phyloP scores from a whole-genome alignment of 2,329 filamentous ascomycete genomes.

The Colletotrichum cordylinicola region DNA sequence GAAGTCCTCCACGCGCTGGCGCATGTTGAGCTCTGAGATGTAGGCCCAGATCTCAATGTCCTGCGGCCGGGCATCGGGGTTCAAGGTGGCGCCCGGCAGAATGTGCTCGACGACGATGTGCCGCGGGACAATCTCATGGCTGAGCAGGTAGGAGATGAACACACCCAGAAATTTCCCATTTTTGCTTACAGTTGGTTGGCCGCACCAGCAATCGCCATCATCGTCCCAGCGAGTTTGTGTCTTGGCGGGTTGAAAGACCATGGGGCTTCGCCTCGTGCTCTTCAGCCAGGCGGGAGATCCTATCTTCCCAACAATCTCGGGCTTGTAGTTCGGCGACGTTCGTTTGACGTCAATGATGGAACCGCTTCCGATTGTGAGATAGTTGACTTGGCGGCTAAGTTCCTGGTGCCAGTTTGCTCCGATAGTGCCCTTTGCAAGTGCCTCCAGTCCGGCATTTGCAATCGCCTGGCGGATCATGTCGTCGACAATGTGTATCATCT shows the following conservation, averaged over 20 bases:
- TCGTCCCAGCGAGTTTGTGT: constrained; percentile 78
- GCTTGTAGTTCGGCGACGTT: constrained; percentile 65
- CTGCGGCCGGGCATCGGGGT: constrained; percentile 67
- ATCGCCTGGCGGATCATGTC: constrained; percentile 48
- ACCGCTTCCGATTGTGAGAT: constrained; percentile 70
- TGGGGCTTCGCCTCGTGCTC: not conserved
- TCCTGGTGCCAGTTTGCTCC: constrained; percentile 46
- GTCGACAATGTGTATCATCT: constrained; percentile 48
- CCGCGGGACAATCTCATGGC: constrained; percentile 65
- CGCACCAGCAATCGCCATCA: constrained; percentile 88
- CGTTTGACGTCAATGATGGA: constrained; percentile 65
- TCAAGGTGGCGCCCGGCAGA: constrained; percentile 62
- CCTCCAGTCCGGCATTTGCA: constrained; percentile 50
- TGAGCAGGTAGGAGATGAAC: constrained; percentile 69
- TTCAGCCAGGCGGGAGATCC: constrained; percentile 15
- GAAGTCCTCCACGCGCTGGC: constrained; percentile 47
- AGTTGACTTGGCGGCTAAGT: constrained; percentile 70
- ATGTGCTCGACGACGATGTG: constrained; percentile 79
- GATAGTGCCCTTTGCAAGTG: constrained; percentile 52
- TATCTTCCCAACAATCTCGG: constrained; percentile 29
- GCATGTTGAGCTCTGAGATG: constrained; percentile 52
- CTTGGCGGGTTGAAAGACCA: constrained; percentile 44
- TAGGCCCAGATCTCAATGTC: constrained; percentile 75
- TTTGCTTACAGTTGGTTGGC: constrained; percentile 48
- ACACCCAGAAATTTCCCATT: constrained; percentile 57